These are phyloP conservation scores for Myriosclerotinia duriaeana DNA, from an alignment of 2,329 filamentous ascomycete species.

Conservation along the genomic window DNA sequence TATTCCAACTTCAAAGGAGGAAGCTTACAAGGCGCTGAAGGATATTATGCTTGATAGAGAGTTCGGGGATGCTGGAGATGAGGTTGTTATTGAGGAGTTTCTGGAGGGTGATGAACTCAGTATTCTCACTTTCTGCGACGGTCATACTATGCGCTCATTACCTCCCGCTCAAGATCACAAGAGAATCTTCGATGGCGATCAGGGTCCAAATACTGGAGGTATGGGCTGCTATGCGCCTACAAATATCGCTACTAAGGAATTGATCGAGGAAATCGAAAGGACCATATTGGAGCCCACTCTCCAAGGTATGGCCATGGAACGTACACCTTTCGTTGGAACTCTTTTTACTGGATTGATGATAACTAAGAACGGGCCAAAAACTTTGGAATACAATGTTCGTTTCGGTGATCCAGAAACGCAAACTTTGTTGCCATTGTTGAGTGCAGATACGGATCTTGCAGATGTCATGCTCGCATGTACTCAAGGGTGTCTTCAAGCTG, in stretches of 20 bases:
- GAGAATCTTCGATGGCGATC: constrained; percentile 85
- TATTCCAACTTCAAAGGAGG: constrained; percentile 64
- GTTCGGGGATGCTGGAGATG: constrained; percentile 82
- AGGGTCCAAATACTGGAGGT: constrained; percentile 90
- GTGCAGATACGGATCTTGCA: constrained; percentile 76
- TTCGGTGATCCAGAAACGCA: constrained; percentile 93
- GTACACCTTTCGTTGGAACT: constrained; percentile 69
- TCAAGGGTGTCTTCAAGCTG: constrained; percentile 68
- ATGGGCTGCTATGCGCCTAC: constrained; percentile 99
- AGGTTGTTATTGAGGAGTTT: constrained; percentile 95
- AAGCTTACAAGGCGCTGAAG: constrained; percentile 77
- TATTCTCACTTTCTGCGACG: constrained; percentile 88
- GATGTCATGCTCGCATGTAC: constrained; percentile 86
- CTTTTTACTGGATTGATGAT: constrained; percentile 95
- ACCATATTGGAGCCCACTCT: constrained; percentile 88
- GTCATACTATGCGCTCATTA: constrained; percentile 76
- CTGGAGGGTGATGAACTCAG: constrained; percentile 89
- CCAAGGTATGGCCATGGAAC: constrained; percentile 80
- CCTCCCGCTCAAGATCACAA: constrained; percentile 97
- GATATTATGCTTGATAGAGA: constrained; percentile 88
- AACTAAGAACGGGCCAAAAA: constrained; percentile 74
- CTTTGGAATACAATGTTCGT: constrained; percentile 89
- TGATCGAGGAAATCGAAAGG: constrained; percentile 75
- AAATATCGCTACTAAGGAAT: constrained; percentile 67
- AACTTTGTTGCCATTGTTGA: constrained; percentile 77